Evolutionary conservation across 75 land plant species (phyloP).

Genomic region (Sequoia sempervirens): DNA sequence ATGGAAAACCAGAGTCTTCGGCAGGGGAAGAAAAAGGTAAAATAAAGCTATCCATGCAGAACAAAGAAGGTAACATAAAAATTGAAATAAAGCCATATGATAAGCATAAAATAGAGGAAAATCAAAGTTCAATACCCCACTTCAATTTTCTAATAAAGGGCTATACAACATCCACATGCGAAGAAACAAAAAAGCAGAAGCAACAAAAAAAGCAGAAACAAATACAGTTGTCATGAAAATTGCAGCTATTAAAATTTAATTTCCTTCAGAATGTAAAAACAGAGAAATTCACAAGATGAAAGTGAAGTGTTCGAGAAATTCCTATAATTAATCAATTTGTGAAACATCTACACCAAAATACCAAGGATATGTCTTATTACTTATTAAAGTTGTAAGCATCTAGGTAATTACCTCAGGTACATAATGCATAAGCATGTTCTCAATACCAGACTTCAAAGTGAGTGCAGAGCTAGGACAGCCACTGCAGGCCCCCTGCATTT

Average conservation of each 20-base stretch:
- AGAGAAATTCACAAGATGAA: not conserved
- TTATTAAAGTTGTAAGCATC: not conserved
- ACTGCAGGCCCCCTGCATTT: conserved; percentile 99
- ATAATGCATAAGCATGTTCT: conserved; percentile 99
- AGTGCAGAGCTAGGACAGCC: conserved; percentile 99
- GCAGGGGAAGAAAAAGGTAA: not conserved
- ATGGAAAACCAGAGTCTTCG: not conserved
- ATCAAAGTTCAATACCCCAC: not conserved
- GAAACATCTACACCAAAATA: not conserved
- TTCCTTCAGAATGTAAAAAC: not conserved
- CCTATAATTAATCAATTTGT: not conserved
- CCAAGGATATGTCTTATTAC: not conserved
- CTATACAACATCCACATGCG: not conserved
- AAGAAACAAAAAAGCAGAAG: not conserved
- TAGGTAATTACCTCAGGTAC: conserved; percentile 71
- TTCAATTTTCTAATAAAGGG: not conserved
- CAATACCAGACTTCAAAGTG: conserved; percentile 92
- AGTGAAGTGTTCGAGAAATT: not conserved
- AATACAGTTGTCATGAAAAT: not conserved
- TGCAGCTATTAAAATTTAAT: not conserved
- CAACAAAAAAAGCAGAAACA: not conserved
- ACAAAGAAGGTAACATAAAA: not conserved
- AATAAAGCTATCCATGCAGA: not conserved
- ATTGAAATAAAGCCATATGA: not conserved
- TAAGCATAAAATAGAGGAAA: not conserved